Percentiles rank a stretch among this genome's conserved stretches.
phyloP scores from a whole-genome alignment of 768 basidiomycete genomes.

The Lentinula detonsa region DNA sequence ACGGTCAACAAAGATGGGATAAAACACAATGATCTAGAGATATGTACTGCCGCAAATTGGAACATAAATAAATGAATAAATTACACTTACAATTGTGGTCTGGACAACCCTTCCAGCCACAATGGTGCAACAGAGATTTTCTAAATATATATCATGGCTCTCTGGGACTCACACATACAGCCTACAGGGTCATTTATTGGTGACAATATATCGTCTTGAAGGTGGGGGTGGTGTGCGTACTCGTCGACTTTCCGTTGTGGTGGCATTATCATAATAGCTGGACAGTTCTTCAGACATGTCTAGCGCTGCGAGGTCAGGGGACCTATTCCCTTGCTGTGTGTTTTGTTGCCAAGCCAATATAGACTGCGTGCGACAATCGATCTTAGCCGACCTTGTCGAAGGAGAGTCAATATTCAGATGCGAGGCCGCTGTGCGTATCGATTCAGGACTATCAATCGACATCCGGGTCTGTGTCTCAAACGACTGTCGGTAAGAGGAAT shows the following conservation, averaged over 20 bases:
- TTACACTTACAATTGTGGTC: not conserved
- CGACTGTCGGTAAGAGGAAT: slow-evolving; percentile 11
- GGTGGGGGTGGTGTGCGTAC: slow-evolving; percentile 16
- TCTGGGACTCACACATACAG: not conserved
- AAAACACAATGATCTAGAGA: not conserved
- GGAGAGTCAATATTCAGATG: not conserved
- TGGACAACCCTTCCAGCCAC: too few species aligned
- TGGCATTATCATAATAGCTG: slow-evolving; percentile 25
- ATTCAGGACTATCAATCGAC: not conserved
- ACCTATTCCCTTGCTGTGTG: slow-evolving; percentile 19
- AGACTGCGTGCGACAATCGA: slow-evolving; percentile 13
- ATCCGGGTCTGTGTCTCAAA: slow-evolving; percentile 7
- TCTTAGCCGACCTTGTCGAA: not conserved
- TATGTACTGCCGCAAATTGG: not conserved
- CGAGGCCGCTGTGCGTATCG: not conserved
- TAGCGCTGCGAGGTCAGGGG: slow-evolving; percentile 14
- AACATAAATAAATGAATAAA: not conserved
- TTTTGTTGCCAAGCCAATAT: slow-evolving; percentile 24
- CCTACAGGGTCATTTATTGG: slow-evolving; percentile 19
- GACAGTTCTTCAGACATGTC: slow-evolving; percentile 24
- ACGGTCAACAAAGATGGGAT: slow-evolving; percentile 15
- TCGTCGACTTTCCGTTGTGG: slow-evolving; percentile 13
- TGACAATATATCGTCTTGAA: slow-evolving; percentile 24
- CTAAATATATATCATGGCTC: too few species aligned
- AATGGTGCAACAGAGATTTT: too few species aligned